Evolutionary conservation across 106 monocot species (phyloP).

Genomic region (Dioscorea alata): DNA sequence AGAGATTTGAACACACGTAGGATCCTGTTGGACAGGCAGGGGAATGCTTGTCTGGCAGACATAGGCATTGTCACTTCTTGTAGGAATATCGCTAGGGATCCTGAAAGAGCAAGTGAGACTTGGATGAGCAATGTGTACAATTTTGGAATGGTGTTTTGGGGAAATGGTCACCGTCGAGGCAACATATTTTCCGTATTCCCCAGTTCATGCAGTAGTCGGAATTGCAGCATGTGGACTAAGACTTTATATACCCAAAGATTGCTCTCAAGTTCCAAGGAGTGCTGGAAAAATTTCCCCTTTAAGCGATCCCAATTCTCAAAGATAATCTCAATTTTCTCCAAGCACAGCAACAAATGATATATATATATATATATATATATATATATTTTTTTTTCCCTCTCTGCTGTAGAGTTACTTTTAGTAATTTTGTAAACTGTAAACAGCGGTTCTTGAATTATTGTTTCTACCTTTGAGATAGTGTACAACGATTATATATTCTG

Average conservation of each 20-base stretch:
- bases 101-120: constrained; percentile 85
- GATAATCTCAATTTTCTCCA: constrained; percentile 48
- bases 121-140: constrained; percentile 99
- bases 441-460: too few relatives aligned
- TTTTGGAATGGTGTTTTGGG: constrained; percentile 95
- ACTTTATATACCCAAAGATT: constrained; percentile 84
- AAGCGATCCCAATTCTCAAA: constrained; percentile 76
- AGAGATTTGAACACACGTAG: constrained; percentile 67
- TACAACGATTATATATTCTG: too few relatives aligned
- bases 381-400: too few relatives aligned
- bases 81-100: constrained; percentile 84
- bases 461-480: too few relatives aligned
- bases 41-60: constrained; percentile 79
- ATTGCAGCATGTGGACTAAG: constrained; percentile 89
- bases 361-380: too few relatives aligned
- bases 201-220: constrained; percentile 92
- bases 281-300: constrained; percentile 76
- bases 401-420: too few relatives aligned
- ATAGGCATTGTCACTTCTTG: constrained; percentile 68
- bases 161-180: constrained; percentile 91
- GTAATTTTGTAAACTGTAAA: too few relatives aligned
- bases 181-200: constrained; percentile 83
- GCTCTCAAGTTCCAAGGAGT: constrained; percentile 69
- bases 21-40: constrained; percentile 71
- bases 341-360: constrained; percentile 33